Evolutionary conservation across 164 flowering plant genomes (phyloP).

Genomic region (Santalum album): DNA sequence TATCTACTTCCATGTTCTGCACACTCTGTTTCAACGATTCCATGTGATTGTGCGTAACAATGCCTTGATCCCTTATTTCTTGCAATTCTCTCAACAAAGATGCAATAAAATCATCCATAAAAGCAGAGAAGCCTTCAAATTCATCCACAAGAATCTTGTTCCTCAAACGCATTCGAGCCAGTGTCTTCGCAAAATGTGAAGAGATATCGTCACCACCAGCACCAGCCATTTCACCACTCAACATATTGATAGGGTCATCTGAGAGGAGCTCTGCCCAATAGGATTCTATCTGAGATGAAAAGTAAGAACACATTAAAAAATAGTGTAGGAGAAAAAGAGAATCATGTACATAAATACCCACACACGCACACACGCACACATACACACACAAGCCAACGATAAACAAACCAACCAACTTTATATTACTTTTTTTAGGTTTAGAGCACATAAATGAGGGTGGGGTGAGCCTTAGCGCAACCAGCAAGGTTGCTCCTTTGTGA

Average conservation of each 20-base stretch:
- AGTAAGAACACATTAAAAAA: no score
- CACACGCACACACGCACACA: no score
- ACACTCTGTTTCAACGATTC: slow-evolving; percentile 36
- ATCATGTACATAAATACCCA: no score
- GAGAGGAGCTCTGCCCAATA: slow-evolving; percentile 17
- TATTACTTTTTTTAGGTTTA: no score
- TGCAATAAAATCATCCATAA: slow-evolving; percentile 37
- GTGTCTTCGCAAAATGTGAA: slow-evolving; percentile 26
- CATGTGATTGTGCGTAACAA: slow-evolving; percentile 17
- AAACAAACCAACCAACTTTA: no score
- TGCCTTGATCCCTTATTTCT: slow-evolving; percentile 29
- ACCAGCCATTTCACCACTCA: slow-evolving; percentile 22
- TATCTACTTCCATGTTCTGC: slow-evolving; percentile 31
- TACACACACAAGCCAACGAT: no score
- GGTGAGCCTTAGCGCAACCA: no score
- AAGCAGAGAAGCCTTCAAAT: slow-evolving; percentile 39
- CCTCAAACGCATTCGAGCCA: slow-evolving; percentile 38
- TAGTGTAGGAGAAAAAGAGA: slow-evolving; percentile 11
- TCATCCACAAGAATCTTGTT: slow-evolving; percentile 34
- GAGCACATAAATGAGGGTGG: no score
- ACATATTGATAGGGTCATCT: slow-evolving; percentile 14
- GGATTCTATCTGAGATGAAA: slow-evolving; percentile 34
- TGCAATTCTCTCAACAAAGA: slow-evolving; percentile 34
- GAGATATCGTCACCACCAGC: slow-evolving; percentile 28
- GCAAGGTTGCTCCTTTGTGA: no score